A percentile compares a stretch with the other conserved stretches of the same genome.
phyloP scores from a whole-genome alignment of 768 basidiomycete species.

The Gyrodon lividus region DNA sequence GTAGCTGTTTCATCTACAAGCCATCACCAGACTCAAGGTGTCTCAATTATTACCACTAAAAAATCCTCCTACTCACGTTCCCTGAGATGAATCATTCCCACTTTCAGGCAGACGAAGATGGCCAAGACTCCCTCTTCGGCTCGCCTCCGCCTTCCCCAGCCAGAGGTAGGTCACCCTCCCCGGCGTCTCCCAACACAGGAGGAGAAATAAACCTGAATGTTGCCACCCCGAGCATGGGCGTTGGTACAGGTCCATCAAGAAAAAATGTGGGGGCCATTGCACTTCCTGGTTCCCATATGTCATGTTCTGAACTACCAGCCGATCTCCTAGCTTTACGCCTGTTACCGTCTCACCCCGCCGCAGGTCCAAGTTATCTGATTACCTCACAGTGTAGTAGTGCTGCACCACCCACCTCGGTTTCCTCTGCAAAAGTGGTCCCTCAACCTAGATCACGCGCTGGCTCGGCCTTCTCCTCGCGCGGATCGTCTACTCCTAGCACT shows the following conservation, averaged over 20 bases:
- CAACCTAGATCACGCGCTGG: conserved; percentile 10
- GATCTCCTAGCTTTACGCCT: conserved; percentile 72
- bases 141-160: conserved; percentile 70
- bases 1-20: neutral
- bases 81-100: conserved; percentile 19
- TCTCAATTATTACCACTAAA: conserved; percentile 13
- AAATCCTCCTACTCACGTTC: conserved; percentile 15
- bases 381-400: conserved; percentile 33
- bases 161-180: conserved; percentile 77
- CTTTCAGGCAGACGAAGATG: conserved; percentile 34
- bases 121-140: conserved; percentile 78
- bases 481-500: conserved; percentile 9
- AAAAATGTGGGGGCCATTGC: conserved; percentile 94
- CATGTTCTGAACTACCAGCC: conserved; percentile 82
- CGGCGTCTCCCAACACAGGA: conserved; percentile 29
- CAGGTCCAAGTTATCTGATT: conserved; percentile 34
- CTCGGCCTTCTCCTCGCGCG: conserved; percentile 6
- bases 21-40: conserved; percentile 12
- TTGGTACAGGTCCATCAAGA: conserved; percentile 5
- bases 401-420: neutral
- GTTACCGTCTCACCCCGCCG: conserved; percentile 14
- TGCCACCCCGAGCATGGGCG: conserved; percentile 28
- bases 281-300: conserved; percentile 91
- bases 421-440: conserved; percentile 7
- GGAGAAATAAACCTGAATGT: conserved; percentile 12